Evolutionary conservation across 331 rosid genomes (phyloP), one percentile per base, ranked within the genome.

Genomic region (Spiraea crenata): DNA sequence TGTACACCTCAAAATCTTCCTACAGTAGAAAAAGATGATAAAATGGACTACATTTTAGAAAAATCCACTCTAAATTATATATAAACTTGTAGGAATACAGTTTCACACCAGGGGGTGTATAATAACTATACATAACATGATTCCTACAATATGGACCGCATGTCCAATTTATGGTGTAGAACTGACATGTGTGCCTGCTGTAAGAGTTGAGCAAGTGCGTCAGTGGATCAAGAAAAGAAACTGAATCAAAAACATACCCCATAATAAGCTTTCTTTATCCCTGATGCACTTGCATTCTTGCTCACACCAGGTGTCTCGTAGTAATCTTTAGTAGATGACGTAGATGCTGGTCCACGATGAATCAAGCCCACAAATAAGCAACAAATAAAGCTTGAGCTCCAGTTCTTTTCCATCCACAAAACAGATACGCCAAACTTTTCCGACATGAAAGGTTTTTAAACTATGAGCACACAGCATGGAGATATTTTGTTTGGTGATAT

Each of bases 181-280:
- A 17, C 7, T 17, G 48, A 52, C 46, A 20, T 13, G 40, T 54
- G 35, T 40, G 19, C 5, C 54, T 54, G 8, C 40, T 40, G 20
- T 11, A 52, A 68, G 7, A 64, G 34, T 58, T 49, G 69, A 15
- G 3, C 46, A 13, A 40, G 42, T 6, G 9, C 0, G 35, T 58
- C 68, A 0, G 35, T 3, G 12, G 20, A 61, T 42, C 19, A 51
- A 10, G 35, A 54, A 39, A 20, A 25, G 75, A 42, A 49, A 63
- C 39, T 37, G 44, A 55, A 37, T 74, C 40, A 75, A 72, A 83
- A 56, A 83, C 96, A 50, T 84, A 92, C 98, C 96, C 93, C 98
- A 54, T 90, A 90, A 68, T 88, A 92, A 69, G 96, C 98, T 77
- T 88, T 90, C 91, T 92, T 92, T 57, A 90, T 83, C 69, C 90